Conservation (phyloP, 2,329 filamentous ascomycete species). For the Aschersonia sp. region DNA sequence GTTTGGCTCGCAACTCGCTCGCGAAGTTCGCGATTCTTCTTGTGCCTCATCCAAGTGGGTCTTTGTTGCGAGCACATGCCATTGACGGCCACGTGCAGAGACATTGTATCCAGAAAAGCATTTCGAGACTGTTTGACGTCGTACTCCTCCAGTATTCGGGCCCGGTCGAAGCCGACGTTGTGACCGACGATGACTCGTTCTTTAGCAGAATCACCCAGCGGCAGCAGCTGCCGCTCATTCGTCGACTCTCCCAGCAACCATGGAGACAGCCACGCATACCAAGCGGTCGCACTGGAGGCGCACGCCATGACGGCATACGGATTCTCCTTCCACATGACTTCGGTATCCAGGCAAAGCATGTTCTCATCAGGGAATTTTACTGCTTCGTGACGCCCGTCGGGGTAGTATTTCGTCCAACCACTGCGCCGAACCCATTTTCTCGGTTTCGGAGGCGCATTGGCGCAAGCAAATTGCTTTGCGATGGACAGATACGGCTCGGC, state of each 20-base stretch:
- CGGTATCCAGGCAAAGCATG: constrained; percentile 86
- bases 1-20: constrained; percentile 65
- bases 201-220: constrained; percentile 61
- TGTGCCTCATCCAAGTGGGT: constrained; percentile 94
- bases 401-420: constrained; percentile 89
- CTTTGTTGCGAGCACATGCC: constrained; percentile 97
- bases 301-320: constrained; percentile 95
- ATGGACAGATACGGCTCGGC: constrained; percentile 69
- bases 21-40: constrained; percentile 72
- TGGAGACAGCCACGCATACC: constrained; percentile 96
- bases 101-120: constrained; percentile 94
- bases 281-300: constrained; percentile 73
- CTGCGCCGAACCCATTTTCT: constrained; percentile 62
- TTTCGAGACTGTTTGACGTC: constrained; percentile 68
- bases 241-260: constrained; percentile 80
- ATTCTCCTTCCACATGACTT: constrained; percentile 90
- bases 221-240: constrained; percentile 67
- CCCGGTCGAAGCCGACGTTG: constrained; percentile 90
- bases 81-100: constrained; percentile 90
- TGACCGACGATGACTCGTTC: constrained; percentile 79
- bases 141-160: constrained; percentile 81
- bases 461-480: constrained; percentile 59
- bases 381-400: constrained; percentile 54
- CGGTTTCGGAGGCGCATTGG: constrained; percentile 43
- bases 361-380: constrained; percentile 66